Evolutionary conservation across 2,329 filamentous ascomycete genomes (phyloP).

Genomic region (Whalleya microplaca): DNA sequence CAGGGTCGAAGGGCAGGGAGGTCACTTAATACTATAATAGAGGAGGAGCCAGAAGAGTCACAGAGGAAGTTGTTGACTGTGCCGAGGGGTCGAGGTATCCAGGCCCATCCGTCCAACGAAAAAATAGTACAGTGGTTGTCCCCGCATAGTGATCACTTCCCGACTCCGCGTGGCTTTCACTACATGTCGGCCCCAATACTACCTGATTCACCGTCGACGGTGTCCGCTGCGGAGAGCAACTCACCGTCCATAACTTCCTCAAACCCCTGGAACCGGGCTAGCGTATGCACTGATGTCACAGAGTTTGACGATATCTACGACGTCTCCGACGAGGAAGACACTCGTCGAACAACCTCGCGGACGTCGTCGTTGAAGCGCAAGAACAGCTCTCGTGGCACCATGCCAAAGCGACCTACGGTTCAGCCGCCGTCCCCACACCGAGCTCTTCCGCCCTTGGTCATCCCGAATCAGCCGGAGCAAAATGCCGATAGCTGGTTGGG

Average conservation of each 20-base stretch:
- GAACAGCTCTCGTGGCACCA: slow-evolving; percentile 42
- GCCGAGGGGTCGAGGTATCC: slow-evolving; percentile 30
- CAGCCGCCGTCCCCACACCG: slow-evolving; percentile 43
- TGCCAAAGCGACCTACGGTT: slow-evolving; percentile 45
- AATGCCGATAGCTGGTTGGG: slow-evolving; percentile 49
- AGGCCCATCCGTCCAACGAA: slow-evolving; percentile 44
- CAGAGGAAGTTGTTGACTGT: slow-evolving; percentile 34
- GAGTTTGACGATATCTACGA: slow-evolving; percentile 90
- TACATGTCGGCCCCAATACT: slow-evolving; percentile 66
- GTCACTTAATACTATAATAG: slow-evolving; percentile 68
- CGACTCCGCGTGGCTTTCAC: slow-evolving; percentile 70
- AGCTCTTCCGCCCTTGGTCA: slow-evolving; percentile 55
- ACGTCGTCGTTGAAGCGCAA: slow-evolving; percentile 42
- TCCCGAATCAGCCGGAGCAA: slow-evolving; percentile 47
- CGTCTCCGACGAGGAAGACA: slow-evolving; percentile 76
- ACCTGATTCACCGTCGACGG: slow-evolving; percentile 62
- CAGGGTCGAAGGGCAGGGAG: slow-evolving; percentile 57
- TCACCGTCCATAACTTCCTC: slow-evolving; percentile 59
- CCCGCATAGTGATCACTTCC: slow-evolving; percentile 68
- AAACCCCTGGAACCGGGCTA: slow-evolving; percentile 66
- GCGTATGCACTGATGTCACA: slow-evolving; percentile 65
- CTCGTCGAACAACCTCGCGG: slow-evolving; percentile 48
- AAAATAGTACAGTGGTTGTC: slow-evolving; percentile 63
- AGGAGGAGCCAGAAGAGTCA: slow-evolving; percentile 54
- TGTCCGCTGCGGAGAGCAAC: slow-evolving; percentile 52